phyloP scores from a whole-genome alignment of 2,329 filamentous ascomycete genomes.

The Fusarium sp. region DNA sequence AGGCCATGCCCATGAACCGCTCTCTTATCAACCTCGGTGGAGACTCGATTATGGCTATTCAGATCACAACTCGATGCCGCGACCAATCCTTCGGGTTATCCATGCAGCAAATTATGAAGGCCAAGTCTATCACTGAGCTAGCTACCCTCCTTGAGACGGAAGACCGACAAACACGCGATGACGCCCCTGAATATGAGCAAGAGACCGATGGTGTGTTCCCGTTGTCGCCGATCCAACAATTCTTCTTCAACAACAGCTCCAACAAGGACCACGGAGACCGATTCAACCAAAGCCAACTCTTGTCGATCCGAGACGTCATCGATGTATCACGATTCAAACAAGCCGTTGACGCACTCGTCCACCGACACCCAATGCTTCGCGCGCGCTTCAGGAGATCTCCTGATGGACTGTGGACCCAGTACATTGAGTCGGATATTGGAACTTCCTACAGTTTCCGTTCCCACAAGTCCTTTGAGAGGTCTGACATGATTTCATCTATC shows the following conservation, averaged over 20 bases:
- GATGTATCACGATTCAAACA: slow-evolving; percentile 14
- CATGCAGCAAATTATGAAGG: slow-evolving; percentile 47
- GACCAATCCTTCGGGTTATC: slow-evolving; percentile 43
- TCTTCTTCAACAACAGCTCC: slow-evolving; percentile 50
- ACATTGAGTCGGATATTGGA: slow-evolving; percentile 29
- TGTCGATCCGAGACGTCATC: slow-evolving; percentile 43
- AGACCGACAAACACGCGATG: not conserved
- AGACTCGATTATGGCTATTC: slow-evolving; percentile 58
- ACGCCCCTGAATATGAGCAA: not conserved
- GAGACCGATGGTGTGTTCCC: slow-evolving; percentile 41
- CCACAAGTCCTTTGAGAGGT: slow-evolving; percentile 19
- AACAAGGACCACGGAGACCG: slow-evolving; percentile 45
- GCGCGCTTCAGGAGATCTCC: slow-evolving; percentile 41
- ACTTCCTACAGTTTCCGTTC: slow-evolving; percentile 32
- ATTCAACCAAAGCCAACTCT: slow-evolving; percentile 58
- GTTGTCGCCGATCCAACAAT: slow-evolving; percentile 56
- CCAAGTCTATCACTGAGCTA: slow-evolving; percentile 44
- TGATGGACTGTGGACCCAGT: slow-evolving; percentile 34
- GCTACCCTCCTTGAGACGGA: slow-evolving; percentile 9
- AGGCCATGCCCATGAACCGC: slow-evolving; percentile 43
- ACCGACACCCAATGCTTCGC: slow-evolving; percentile 50
- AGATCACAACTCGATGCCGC: slow-evolving; percentile 52
- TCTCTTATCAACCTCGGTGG: slow-evolving; percentile 55
- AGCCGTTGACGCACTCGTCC: slow-evolving; percentile 42
- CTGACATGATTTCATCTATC: slow-evolving; percentile 2